phyloP scores from a whole-genome alignment of 164 flowering plant species.

The Euptelea pleiosperma region DNA sequence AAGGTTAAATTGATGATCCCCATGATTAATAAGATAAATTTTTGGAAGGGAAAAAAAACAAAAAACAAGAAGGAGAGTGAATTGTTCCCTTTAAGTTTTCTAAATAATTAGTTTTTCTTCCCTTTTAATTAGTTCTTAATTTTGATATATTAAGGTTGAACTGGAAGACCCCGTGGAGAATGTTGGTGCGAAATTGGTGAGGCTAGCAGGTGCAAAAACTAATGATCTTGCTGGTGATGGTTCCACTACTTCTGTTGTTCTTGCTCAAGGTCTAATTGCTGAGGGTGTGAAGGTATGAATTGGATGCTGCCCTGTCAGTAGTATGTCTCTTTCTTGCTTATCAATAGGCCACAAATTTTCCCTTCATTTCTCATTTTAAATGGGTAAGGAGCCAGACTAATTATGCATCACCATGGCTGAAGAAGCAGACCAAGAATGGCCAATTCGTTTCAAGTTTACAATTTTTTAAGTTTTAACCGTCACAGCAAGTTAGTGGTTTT shows the following conservation, averaged over 20 bases:
- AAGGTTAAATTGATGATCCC: too few relatives aligned
- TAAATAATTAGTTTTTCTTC: not conserved
- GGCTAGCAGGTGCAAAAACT: conserved; percentile 90
- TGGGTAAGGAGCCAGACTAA: too few relatives aligned
- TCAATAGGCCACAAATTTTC: too few relatives aligned
- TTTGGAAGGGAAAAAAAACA: too few relatives aligned
- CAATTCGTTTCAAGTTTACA: too few relatives aligned
- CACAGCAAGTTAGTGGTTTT: too few relatives aligned
- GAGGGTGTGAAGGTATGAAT: conserved; percentile 78
- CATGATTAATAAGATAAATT: too few relatives aligned
- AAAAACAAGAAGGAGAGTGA: too few relatives aligned
- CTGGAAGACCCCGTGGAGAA: conserved; percentile 88
- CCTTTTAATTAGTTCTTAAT: not conserved
- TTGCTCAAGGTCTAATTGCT: conserved; percentile 79
- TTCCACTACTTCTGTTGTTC: conserved; percentile 77
- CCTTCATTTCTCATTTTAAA: too few relatives aligned
- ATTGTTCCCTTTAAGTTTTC: not conserved
- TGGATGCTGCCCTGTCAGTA: not conserved
- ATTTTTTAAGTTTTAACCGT: too few relatives aligned
- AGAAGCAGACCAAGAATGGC: too few relatives aligned
- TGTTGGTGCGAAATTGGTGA: conserved; percentile 80
- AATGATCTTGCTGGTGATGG: conserved; percentile 95
- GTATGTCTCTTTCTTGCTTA: not conserved
- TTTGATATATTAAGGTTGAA: conserved; percentile 47
- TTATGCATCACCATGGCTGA: too few relatives aligned